These are phyloP conservation scores for Leccinum griseonigrum DNA, from an alignment of 1,284 basidiomycete genomes.

Conservation along the genomic window DNA sequence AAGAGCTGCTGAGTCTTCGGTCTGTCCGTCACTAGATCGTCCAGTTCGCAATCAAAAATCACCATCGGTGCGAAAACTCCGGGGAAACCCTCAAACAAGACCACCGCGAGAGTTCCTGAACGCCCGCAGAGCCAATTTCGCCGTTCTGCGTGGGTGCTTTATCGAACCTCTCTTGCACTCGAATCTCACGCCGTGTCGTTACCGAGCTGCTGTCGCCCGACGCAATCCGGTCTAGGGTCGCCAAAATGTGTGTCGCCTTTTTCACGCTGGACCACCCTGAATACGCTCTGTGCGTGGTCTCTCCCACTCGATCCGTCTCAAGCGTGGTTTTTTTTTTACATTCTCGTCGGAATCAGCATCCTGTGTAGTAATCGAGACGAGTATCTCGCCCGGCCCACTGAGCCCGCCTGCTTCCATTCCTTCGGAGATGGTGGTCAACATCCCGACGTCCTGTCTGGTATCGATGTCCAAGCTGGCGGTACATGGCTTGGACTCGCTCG, in stretches of 20 bases:
- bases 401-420: slow-evolving; percentile 59
- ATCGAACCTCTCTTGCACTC: neutral
- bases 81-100: slow-evolving; percentile 17
- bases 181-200: slow-evolving; percentile 8
- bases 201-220: neutral
- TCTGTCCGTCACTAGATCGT: slow-evolving; percentile 1
- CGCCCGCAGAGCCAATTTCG: neutral
- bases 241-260: slow-evolving; percentile 65
- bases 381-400: slow-evolving; percentile 62
- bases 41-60: neutral
- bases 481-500: slow-evolving; percentile 75
- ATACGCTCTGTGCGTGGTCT: slow-evolving; percentile 67
- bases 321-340: slow-evolving; percentile 6
- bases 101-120: neutral
- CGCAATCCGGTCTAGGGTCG: neutral
- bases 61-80: slow-evolving; percentile 10
- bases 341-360: slow-evolving; percentile 43
- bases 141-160: neutral
- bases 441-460: slow-evolving; percentile 60
- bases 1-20: neutral
- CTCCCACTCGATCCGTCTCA: neutral
- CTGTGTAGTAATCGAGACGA: slow-evolving; percentile 78
- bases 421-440: slow-evolving; percentile 33
- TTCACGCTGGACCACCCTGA: slow-evolving; percentile 73
- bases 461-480: slow-evolving; percentile 68